phyloP scores from a whole-genome alignment of 2,329 filamentous ascomycete genomes.

The Ceratocystis albifundus region DNA sequence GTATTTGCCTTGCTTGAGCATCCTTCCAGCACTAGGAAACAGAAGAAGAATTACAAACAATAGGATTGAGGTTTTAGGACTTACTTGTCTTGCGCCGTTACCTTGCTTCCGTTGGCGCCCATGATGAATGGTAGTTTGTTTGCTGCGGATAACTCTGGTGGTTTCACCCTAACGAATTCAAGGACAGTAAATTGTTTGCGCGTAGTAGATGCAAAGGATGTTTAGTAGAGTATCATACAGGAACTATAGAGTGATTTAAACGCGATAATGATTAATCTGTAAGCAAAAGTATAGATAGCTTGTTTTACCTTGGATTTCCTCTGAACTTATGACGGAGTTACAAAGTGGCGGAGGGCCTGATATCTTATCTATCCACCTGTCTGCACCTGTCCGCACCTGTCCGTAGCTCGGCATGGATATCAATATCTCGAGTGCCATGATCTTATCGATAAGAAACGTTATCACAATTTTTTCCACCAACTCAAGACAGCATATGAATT shows the following conservation, averaged over 20 bases:
- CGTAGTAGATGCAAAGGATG: background rate
- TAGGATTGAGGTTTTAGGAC: slow-evolving; percentile 26
- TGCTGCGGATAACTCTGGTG: background rate
- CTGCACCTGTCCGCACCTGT: background rate
- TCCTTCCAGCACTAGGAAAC: no score
- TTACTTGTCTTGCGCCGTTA: slow-evolving; percentile 73
- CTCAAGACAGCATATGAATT: background rate
- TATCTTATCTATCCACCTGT: slow-evolving; percentile 10
- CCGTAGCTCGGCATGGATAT: no score
- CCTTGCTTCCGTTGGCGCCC: slow-evolving; percentile 46
- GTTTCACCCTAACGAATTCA: background rate
- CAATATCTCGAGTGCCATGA: background rate
- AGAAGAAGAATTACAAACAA: background rate
- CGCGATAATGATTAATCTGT: background rate
- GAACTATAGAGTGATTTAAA: background rate
- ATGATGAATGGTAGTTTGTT: slow-evolving; percentile 30
- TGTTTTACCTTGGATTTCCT: background rate
- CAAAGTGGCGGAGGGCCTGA: slow-evolving; percentile 13
- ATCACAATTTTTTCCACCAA: slow-evolving; percentile 13
- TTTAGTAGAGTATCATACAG: background rate
- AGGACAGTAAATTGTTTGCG: background rate
- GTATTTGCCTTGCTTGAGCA: background rate
- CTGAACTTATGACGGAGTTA: slow-evolving; percentile 6
- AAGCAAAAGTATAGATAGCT: background rate
- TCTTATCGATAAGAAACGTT: slow-evolving; percentile 20